A percentile compares a stretch with the other conserved stretches of the same genome.
Evolutionary conservation across 306 rosid genomes (phyloP).

Genomic region (Vicia sativa): DNA sequence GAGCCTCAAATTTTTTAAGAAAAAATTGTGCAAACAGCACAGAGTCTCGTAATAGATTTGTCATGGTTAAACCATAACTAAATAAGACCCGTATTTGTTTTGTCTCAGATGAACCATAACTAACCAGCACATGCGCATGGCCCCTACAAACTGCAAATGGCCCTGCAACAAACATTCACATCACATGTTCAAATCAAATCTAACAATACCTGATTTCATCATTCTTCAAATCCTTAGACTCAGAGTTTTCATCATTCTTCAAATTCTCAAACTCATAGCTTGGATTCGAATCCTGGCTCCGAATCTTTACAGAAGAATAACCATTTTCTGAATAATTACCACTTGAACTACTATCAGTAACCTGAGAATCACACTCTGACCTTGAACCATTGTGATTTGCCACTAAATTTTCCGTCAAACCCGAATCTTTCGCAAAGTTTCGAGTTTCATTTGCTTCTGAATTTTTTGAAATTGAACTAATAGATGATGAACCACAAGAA

Average conservation of each 20-base stretch:
- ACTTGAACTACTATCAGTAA: constrained; percentile 35
- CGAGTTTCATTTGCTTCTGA: constrained; percentile 47
- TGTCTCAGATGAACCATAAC: no score
- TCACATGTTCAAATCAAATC: constrained; percentile 32
- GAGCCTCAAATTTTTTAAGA: no score
- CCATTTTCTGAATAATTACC: constrained; percentile 36
- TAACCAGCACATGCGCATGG: no score
- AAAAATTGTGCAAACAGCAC: no score
- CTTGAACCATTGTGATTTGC: constrained; percentile 36
- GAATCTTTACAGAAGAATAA: constrained; percentile 35
- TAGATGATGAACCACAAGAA: constrained; percentile 48
- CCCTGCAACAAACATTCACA: neutral
- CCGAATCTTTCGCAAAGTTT: constrained; percentile 32
- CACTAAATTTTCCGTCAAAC: constrained; percentile 29
- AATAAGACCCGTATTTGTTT: no score
- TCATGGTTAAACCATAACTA: no score
- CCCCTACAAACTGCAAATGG: no score
- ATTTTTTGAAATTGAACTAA: constrained; percentile 43
- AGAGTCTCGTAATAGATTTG: no score
- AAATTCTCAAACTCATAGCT: constrained; percentile 46
- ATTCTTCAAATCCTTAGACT: constrained; percentile 47
- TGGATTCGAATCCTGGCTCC: constrained; percentile 23
- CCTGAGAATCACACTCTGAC: constrained; percentile 39
- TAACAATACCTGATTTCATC: constrained; percentile 51
- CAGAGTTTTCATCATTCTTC: constrained; percentile 41